Evolutionary conservation across 139 green algal species (phyloP).

Genomic region (Chlamydomonas sphaeroides): DNA sequence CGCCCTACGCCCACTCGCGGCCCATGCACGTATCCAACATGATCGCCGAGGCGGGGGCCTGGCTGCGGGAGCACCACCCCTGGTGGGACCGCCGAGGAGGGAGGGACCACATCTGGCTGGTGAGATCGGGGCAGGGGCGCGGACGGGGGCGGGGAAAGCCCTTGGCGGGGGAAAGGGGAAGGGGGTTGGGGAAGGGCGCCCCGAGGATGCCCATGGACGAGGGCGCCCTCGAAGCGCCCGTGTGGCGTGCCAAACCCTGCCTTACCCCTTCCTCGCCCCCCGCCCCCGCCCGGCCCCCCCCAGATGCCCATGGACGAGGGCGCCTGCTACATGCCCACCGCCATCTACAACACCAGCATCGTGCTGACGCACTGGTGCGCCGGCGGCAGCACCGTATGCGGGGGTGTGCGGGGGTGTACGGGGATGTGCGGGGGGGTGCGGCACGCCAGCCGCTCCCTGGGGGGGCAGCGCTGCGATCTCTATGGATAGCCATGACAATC

Average conservation of each 20-base stretch:
- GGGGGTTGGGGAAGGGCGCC: no score
- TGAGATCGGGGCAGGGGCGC: background rate
- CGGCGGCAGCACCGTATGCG: no score
- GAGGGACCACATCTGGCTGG: slow-evolving; percentile 68
- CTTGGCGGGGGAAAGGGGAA: no score
- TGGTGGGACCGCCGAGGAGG: slow-evolving; percentile 51
- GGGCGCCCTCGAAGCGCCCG: slow-evolving; percentile 55
- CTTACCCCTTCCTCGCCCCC: background rate
- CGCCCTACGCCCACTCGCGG: slow-evolving; percentile 30
- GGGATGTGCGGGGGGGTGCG: no score
- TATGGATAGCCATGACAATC: no score
- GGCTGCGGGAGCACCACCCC: slow-evolving; percentile 16
- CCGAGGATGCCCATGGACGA: slow-evolving; percentile 59
- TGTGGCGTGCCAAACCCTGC: no score
- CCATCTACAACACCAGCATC: slow-evolving; percentile 53
- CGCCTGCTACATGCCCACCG: slow-evolving; percentile 50
- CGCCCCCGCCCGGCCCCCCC: background rate
- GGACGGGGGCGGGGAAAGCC: no score
- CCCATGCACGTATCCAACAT: slow-evolving; percentile 54
- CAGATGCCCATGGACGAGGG: slow-evolving; percentile 65
- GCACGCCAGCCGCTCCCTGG: no score
- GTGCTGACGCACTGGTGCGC: slow-evolving; percentile 57
- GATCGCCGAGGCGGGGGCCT: slow-evolving; percentile 39
- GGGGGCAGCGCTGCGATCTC: no score
- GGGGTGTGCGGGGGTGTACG: no score